phyloP scores from a whole-genome alignment of 106 monocot genomes.

The Dendrobium huoshanense region DNA sequence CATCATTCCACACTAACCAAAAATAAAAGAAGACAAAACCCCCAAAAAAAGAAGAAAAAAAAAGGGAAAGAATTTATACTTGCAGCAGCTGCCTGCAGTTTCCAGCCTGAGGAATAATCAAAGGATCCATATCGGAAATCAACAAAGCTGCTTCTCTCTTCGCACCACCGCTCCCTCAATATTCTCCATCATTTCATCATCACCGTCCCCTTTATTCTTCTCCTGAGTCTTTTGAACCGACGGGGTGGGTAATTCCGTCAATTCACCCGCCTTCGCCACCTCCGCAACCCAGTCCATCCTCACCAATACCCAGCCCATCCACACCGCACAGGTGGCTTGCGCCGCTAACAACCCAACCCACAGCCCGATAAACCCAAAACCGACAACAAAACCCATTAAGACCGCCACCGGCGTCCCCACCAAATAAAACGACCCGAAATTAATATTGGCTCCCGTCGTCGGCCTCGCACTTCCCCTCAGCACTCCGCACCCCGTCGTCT shows the following conservation, averaged over 20 bases:
- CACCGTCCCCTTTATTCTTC: background rate
- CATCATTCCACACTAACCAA: no score
- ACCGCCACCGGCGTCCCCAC: slow-evolving; percentile 76
- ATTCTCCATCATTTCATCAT: background rate
- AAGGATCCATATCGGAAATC: slow-evolving; percentile 25
- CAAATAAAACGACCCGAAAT: slow-evolving; percentile 77
- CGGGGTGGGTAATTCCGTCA: slow-evolving; percentile 21
- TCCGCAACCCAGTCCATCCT: slow-evolving; percentile 62
- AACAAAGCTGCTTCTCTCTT: slow-evolving; percentile 11
- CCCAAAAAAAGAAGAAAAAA: background rate
- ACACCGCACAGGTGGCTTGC: slow-evolving; percentile 53
- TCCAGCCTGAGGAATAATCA: slow-evolving; percentile 5
- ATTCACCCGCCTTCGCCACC: slow-evolving; percentile 41
- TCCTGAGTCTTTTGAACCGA: background rate
- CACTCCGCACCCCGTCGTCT: slow-evolving; percentile 86
- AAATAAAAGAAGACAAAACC: no score
- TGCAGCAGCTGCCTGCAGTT: background rate
- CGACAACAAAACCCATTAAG: slow-evolving; percentile 35
- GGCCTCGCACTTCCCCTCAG: slow-evolving; percentile 83
- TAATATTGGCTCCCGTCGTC: slow-evolving; percentile 61
- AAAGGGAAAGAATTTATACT: background rate
- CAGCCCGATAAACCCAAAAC: slow-evolving; percentile 74
- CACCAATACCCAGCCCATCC: slow-evolving; percentile 41
- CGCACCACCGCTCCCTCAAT: background rate
- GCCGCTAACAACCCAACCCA: slow-evolving; percentile 82